Evolutionary conservation across 1,139 yeast species (phyloP).

Genomic region (Lodderomyces orthopsilosis): DNA sequence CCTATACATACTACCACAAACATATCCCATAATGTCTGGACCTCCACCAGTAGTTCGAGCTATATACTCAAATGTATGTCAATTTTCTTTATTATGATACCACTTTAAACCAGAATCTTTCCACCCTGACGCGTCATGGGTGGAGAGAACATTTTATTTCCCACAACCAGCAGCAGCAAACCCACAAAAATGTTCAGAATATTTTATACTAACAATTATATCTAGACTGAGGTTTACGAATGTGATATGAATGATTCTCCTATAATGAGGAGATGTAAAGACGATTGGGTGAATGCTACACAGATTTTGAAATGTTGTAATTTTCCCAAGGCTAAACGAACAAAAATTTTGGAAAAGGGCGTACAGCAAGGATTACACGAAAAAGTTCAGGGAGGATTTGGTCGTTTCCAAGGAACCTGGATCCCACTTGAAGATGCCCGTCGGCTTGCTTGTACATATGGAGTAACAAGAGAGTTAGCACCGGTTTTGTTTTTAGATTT

Average conservation of each 20-base stretch:
- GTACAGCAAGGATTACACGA: conserved; percentile 86
- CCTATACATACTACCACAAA: not conserved
- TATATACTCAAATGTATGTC: conserved; percentile 17
- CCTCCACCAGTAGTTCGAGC: conserved; percentile 16
- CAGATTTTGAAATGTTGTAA: conserved; percentile 93
- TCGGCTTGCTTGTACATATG: conserved; percentile 51
- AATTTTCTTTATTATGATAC: not conserved
- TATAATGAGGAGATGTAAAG: conserved; percentile 87
- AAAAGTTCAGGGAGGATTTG: conserved; percentile 96
- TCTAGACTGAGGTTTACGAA: conserved; percentile 73
- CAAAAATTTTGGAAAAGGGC: conserved; percentile 87
- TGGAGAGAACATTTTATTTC: not conserved
- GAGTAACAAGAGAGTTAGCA: conserved; percentile 53
- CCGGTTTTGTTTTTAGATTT: conserved; percentile 51
- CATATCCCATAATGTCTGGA: conserved; percentile 5
- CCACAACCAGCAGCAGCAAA: not conserved
- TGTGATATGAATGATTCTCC: conserved; percentile 78
- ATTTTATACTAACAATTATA: conserved; percentile 2
- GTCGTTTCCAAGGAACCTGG: conserved; percentile 98
- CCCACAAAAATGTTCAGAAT: not conserved
- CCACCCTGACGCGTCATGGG: conserved; percentile 14
- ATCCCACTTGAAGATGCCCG: conserved; percentile 71
- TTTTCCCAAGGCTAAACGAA: conserved; percentile 91
- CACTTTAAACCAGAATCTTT: no score
- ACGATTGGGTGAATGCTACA: conserved; percentile 98